Percentiles rank a stretch among this genome's conserved stretches.
phyloP scores from a whole-genome alignment of 1,139 yeast species.

The Yamadazyma jaroonii region DNA sequence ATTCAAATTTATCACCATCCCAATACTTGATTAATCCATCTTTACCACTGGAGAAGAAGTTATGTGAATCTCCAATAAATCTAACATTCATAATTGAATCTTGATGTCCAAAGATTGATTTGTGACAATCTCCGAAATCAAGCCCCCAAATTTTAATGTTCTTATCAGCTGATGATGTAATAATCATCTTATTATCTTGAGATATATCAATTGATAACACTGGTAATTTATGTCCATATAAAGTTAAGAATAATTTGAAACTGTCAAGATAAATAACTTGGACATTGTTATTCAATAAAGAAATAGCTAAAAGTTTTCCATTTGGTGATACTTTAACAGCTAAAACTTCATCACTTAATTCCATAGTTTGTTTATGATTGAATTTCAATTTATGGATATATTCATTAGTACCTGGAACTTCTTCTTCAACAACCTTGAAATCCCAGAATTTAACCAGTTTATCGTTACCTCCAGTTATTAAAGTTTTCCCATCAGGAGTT shows the following conservation, averaged over 20 bases:
- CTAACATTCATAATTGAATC: slow-evolving; percentile 89
- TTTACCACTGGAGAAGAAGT: slow-evolving; percentile 87
- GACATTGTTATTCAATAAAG: slow-evolving; percentile 87
- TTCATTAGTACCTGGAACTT: slow-evolving; percentile 66
- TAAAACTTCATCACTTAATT: slow-evolving; percentile 80
- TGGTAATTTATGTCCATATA: slow-evolving; percentile 95
- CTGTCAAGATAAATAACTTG: slow-evolving; percentile 88
- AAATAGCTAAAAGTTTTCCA: slow-evolving; percentile 71
- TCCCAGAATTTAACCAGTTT: slow-evolving; percentile 89
- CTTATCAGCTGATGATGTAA: slow-evolving; percentile 95
- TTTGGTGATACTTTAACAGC: slow-evolving; percentile 84
- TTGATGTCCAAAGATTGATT: slow-evolving; percentile 93
- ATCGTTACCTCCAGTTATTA: slow-evolving; percentile 94
- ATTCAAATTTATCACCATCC: slow-evolving; percentile 98
- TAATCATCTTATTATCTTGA: slow-evolving; percentile 76
- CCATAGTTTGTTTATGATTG: slow-evolving; percentile 76
- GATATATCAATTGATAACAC: slow-evolving; percentile 89
- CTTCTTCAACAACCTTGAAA: slow-evolving; percentile 62
- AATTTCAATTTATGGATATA: slow-evolving; percentile 55
- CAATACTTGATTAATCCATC: slow-evolving; percentile 90
- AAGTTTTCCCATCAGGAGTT: slow-evolving; percentile 77
- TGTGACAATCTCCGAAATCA: slow-evolving; percentile 98
- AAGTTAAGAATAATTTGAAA: slow-evolving; percentile 78
- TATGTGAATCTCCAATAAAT: slow-evolving; percentile 80
- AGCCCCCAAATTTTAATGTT: slow-evolving; percentile 97